Evolutionary conservation across 2,329 filamentous ascomycete species (phyloP), one percentile per base, ranked within the genome.

Genomic region (Lecanicillium sp.): DNA sequence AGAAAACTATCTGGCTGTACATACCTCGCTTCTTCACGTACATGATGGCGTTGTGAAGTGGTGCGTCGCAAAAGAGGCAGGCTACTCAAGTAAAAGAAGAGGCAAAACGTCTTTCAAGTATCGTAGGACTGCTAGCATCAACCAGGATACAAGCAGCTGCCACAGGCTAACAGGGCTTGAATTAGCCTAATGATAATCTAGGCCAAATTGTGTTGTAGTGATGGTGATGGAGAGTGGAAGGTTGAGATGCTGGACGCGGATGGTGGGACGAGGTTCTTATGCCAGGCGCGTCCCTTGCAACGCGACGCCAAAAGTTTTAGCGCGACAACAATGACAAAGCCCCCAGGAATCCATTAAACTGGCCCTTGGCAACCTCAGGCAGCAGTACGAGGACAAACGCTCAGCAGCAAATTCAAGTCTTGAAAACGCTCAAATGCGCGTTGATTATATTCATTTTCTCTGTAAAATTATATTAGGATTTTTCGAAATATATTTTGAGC

Each of bases 11-110:
- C 11, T 6, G 22, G 22, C 7, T 6, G 11, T 25, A 67, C 73
- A 51, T 67, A 77, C 74, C 74, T 58, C 75, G 68, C 70, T 78
- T 78, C 59, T 70, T 71, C 59, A 79, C 75, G 58, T 72, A 79
- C 75, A 79, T 79, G 54, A 53, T 59, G 64, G 53, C 48, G 48
- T 48, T 47, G 44, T 48, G 45, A 42, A 42, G 36, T 35, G 42
- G 43, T 35, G 20, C 37, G 29, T 43, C 42, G 45, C 48, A 47
- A 40, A 45, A 46, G 43, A 40, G 37, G 43, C 31, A 39, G 11
- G 22, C 11, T 25, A 25, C 22, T 25, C 22, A 11, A 25, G 22
- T 25, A 11, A 43, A 46, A 46, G 40, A 36, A 43, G 42, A 43
- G 43, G 43, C 41, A 47, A 43, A 41, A 34, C 33, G 30, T 34